Evolutionary conservation across 1,139 yeast species (phyloP).

Genomic region (Yamadazyma jaroonii): DNA sequence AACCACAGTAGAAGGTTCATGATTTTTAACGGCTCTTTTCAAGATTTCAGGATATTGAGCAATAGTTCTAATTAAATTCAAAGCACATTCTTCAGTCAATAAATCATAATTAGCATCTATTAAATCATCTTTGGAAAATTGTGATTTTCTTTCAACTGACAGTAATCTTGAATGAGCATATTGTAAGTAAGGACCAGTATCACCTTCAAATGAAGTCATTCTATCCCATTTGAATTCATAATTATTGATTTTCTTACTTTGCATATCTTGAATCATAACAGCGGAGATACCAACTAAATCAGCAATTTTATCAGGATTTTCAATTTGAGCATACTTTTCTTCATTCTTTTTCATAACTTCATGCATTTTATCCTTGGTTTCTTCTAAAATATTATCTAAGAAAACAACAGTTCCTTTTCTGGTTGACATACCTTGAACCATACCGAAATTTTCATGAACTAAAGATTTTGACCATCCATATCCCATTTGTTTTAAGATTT

Average conservation of each 20-base stretch:
- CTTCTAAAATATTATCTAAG: slow-evolving; percentile 90
- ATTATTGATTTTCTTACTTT: slow-evolving; percentile 93
- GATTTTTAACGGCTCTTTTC: slow-evolving; percentile 77
- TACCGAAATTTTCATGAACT: slow-evolving; percentile 89
- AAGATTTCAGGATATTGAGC: slow-evolving; percentile 92
- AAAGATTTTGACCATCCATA: slow-evolving; percentile 81
- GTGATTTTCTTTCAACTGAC: slow-evolving; percentile 88
- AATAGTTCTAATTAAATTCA: slow-evolving; percentile 68
- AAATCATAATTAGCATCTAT: slow-evolving; percentile 64
- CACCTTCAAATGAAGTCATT: slow-evolving; percentile 98
- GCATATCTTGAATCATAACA: slow-evolving; percentile 99
- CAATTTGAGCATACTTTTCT: slow-evolving; percentile 88
- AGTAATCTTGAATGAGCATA: slow-evolving; percentile 97
- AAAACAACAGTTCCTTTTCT: slow-evolving; percentile 98
- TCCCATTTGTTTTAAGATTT: slow-evolving; percentile 90
- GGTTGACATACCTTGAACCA: slow-evolving; percentile 98
- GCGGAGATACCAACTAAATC: slow-evolving; percentile 96
- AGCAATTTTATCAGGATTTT: slow-evolving; percentile 92
- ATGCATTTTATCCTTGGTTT: slow-evolving; percentile 93
- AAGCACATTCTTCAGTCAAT: slow-evolving; percentile 75
- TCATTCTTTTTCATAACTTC: slow-evolving; percentile 95
- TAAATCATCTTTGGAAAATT: slow-evolving; percentile 45
- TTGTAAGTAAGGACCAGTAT: slow-evolving; percentile 98
- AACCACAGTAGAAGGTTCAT: slow-evolving; percentile 93
- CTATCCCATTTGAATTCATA: slow-evolving; percentile 98